Evolutionary conservation across 129 eudicot species (phyloP), one percentile per base, ranked within the genome.

Genomic region (Apium graveolens): DNA sequence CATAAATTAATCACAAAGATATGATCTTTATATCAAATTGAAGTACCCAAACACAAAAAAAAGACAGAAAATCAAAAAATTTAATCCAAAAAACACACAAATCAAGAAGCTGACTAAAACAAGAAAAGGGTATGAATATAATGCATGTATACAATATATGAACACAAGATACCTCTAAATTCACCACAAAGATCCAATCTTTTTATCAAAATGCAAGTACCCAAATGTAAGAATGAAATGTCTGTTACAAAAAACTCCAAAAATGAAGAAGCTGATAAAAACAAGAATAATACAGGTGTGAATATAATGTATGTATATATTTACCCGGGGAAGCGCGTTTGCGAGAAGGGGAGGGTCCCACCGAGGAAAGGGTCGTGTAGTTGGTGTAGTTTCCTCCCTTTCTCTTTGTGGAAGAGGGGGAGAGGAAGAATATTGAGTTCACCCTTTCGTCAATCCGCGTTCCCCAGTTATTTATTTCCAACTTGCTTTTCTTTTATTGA

Each of bases 321-420:
- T 48, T 70, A 70, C 75, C 75, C 39, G 75, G 75, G 20, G 75
- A 70, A 70, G 75, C 75, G 49, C 49, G 75, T 70, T 21, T 38
- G 27, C 0, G 75, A 38, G 75, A 44, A 11, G 13, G 31, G 63
- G 60, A 21, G 68, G 29, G 72, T 0, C 45, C 75, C 45, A 70
- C 75, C 48, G 26, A 39, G 48, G 48, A 70, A 70, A 70, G 29
- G 29, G 45, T 70, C 45, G n/a, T 69, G 10, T 34, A 18, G 12
- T 35, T 17, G 32, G 4, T 63, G 70, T 63, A 11, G 20, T 70
- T 70, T 20, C 44, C 44, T 37, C 44, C 44, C 44, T 70, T 5
- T 70, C 26, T 55, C 65, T 55, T 9, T 55, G 65, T 8, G 65
- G 65, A 55, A 55, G 31, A 53, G 9, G 66, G 66, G 71, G 32